These are phyloP conservation scores for Russula vinacea DNA, from an alignment of 768 basidiomycete genomes.

Conservation along the genomic window DNA sequence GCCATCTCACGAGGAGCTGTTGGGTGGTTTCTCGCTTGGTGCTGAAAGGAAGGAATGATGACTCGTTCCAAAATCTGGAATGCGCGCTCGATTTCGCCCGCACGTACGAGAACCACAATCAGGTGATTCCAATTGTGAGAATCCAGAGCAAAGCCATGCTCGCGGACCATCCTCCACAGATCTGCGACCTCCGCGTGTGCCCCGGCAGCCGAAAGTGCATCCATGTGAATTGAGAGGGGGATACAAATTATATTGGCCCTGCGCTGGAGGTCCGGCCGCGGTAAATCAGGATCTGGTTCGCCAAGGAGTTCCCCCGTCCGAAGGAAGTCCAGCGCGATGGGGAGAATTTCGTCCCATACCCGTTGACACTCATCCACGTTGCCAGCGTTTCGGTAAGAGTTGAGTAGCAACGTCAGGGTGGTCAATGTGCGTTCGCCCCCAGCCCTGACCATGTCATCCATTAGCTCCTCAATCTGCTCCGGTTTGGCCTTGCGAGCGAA, in stretches of 20 bases:
- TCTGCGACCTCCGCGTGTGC: slow-evolving; percentile 57
- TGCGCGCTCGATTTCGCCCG: slow-evolving; percentile 77
- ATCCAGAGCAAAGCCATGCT: slow-evolving; percentile 72
- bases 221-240: slow-evolving; percentile 80
- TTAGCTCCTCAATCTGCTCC: slow-evolving; percentile 55
- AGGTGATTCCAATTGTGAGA: slow-evolving; percentile 92
- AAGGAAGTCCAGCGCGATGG: slow-evolving; percentile 49
- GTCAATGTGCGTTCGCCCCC: slow-evolving; percentile 59
- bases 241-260: slow-evolving; percentile 62
- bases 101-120: slow-evolving; percentile 67
- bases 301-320: slow-evolving; percentile 38
- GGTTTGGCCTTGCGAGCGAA: slow-evolving; percentile 46
- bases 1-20: slow-evolving; percentile 25
- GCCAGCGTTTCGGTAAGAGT: slow-evolving; percentile 61
- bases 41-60: slow-evolving; percentile 50
- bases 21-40: background rate
- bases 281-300: slow-evolving; percentile 30
- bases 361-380: slow-evolving; percentile 53
- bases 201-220: slow-evolving; percentile 64
- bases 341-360: slow-evolving; percentile 68
- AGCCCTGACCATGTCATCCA: slow-evolving; percentile 49
- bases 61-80: slow-evolving; percentile 80
- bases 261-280: slow-evolving; percentile 31
- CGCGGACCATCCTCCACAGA: slow-evolving; percentile 64
- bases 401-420: slow-evolving; percentile 62